A percentile compares a stretch with the other conserved stretches of the same genome.
Evolutionary conservation across 1,284 basidiomycete genomes (phyloP).

Genomic region (Lentinula novae-zelandiae): DNA sequence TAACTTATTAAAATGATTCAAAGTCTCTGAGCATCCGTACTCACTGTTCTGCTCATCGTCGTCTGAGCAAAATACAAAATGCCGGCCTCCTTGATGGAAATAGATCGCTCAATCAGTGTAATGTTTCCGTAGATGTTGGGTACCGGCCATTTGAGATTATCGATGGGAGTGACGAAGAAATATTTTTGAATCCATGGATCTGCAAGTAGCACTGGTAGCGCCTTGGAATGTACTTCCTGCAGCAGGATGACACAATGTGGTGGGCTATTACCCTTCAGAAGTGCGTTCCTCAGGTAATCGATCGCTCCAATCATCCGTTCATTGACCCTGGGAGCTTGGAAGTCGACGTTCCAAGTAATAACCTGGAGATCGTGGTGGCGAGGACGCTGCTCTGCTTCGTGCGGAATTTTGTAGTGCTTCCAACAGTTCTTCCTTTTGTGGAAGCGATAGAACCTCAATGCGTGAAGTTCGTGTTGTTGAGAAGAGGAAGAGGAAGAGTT

Average conservation of each 20-base stretch:
- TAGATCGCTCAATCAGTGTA: slow-evolving; percentile 55
- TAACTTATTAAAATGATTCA: not conserved
- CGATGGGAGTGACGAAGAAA: slow-evolving; percentile 54
- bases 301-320: slow-evolving; percentile 47
- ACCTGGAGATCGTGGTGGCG: slow-evolving; percentile 43
- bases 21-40: not conserved
- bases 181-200: slow-evolving; percentile 58
- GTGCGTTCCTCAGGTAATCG: slow-evolving; percentile 46
- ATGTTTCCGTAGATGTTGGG: slow-evolving; percentile 52
- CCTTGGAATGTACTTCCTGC: slow-evolving; percentile 53
- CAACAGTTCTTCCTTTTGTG: slow-evolving; percentile 29
- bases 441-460: slow-evolving; percentile 32
- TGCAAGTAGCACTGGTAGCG: slow-evolving; percentile 43
- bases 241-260: slow-evolving; percentile 58
- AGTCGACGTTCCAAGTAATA: slow-evolving; percentile 69
- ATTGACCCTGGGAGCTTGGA: slow-evolving; percentile 29
- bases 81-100: slow-evolving; percentile 40
- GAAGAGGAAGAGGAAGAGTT: slow-evolving; percentile 10
- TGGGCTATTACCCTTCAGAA: slow-evolving; percentile 43
- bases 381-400: slow-evolving; percentile 22
- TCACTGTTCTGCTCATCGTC: slow-evolving; percentile 30
- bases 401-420: slow-evolving; percentile 29
- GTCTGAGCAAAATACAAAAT: slow-evolving; percentile 50
- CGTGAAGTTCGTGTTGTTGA: slow-evolving; percentile 23
- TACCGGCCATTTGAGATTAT: slow-evolving; percentile 48